These are phyloP conservation scores for Solanum infundibuliforme DNA, from an alignment of 257 asterid genomes.

Conservation along the genomic window DNA sequence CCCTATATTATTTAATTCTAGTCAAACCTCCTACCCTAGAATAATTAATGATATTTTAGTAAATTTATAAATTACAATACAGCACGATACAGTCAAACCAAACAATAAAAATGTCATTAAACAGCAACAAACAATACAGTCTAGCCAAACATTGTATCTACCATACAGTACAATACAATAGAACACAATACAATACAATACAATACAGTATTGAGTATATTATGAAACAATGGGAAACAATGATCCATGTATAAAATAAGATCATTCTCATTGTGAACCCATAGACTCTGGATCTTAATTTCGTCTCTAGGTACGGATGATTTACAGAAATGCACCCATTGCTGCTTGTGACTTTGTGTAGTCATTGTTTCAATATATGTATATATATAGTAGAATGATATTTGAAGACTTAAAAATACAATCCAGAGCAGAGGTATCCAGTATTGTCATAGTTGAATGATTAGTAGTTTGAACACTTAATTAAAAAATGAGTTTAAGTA, in stretches of 20 bases:
- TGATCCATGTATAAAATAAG: background rate
- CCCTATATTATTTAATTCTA: no score
- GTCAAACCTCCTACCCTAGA: no score
- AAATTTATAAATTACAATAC: no score
- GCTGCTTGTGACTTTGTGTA: background rate
- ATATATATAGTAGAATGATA: background rate
- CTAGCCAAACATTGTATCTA: no score
- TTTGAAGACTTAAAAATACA: background rate
- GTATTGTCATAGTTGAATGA: slow-evolving; percentile 19
- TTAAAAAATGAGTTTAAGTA: background rate
- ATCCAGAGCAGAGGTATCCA: background rate
- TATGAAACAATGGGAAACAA: no score
- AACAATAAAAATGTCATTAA: no score
- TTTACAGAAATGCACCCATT: background rate
- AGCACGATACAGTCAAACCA: no score
- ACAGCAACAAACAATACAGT: no score
- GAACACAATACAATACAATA: no score
- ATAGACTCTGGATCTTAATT: background rate
- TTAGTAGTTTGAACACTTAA: background rate
- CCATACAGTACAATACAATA: no score
- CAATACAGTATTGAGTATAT: no score
- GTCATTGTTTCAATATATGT: background rate
- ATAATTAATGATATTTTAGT: no score
- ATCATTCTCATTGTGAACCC: background rate
- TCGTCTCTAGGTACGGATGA: background rate